Conservation (phyloP, 2,329 filamentous ascomycete genomes). For the Colletotrichum eremochloae region DNA sequence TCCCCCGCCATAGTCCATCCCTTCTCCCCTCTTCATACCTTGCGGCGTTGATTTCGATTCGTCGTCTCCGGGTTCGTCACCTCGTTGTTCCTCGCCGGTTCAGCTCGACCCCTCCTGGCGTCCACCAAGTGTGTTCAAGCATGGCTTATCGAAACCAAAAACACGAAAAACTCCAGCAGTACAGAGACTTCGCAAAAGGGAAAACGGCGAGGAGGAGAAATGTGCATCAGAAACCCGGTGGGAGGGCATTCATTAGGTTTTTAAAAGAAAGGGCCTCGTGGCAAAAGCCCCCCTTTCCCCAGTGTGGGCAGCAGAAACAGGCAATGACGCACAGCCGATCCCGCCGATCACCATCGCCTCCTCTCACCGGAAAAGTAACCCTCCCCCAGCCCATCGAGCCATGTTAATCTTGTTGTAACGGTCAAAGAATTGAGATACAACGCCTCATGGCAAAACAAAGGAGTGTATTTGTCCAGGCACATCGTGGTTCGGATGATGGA, state of each 20-base stretch:
- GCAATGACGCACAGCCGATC: slow-evolving; percentile 38
- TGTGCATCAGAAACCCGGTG: background rate
- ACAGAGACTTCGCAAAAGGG: no score
- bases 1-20: background rate
- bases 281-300: background rate
- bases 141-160: background rate
- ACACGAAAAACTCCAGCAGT: background rate
- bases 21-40: background rate
- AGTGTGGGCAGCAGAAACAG: background rate
- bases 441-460: background rate
- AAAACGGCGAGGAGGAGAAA: background rate
- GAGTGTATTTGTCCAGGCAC: background rate
- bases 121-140: background rate
- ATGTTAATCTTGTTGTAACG: background rate
- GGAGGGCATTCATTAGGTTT: background rate
- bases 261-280: background rate
- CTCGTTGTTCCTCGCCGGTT: no score
- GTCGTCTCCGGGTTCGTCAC: background rate
- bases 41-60: background rate
- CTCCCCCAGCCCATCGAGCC: background rate
- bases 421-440: background rate
- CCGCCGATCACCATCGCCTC: slow-evolving; percentile 39
- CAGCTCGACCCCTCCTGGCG: background rate
- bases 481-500: background rate
- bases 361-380: slow-evolving; percentile 33